Evolutionary conservation across 2,329 filamentous ascomycete species (phyloP).

Genomic region (Stemphylium vesicarium): DNA sequence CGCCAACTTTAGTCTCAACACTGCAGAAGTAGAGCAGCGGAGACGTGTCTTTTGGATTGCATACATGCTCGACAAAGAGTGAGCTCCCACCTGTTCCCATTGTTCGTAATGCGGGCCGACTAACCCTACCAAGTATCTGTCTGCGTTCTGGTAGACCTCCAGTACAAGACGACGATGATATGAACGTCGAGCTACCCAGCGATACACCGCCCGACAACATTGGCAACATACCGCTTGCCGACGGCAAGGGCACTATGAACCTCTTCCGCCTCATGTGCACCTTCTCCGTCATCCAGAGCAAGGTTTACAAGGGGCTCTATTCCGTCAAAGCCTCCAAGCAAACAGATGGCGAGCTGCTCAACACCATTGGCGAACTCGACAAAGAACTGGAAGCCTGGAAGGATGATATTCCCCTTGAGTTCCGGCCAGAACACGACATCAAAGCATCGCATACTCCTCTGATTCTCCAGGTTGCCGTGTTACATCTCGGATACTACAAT

Average conservation of each 20-base stretch:
- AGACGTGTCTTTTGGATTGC: constrained; percentile 80
- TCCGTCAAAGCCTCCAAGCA: constrained; percentile 91
- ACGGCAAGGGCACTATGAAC: constrained; percentile 92
- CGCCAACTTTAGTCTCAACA: constrained; percentile 90
- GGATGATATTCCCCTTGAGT: constrained; percentile 91
- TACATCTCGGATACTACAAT: constrained; percentile 98
- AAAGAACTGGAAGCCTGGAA: constrained; percentile 88
- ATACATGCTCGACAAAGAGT: constrained; percentile 76
- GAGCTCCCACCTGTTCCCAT: constrained; percentile 26
- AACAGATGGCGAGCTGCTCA: constrained; percentile 88
- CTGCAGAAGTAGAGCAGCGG: constrained; percentile 90
- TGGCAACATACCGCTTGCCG: constrained; percentile 88
- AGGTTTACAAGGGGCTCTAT: constrained; percentile 91
- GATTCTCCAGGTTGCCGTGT: constrained; percentile 90
- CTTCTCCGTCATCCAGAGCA: constrained; percentile 89
- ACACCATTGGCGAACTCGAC: constrained; percentile 94
- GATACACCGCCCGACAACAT: constrained; percentile 91
- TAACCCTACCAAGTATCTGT: constrained; percentile 60
- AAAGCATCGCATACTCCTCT: constrained; percentile 89
- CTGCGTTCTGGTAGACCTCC: constrained; percentile 74
- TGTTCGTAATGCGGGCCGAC: constrained; percentile 3
- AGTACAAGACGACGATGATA: constrained; percentile 78
- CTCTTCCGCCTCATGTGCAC: constrained; percentile 92
- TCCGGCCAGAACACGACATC: constrained; percentile 96
- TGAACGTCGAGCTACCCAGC: constrained; percentile 95